Evolutionary conservation across 352 stramenopile genomes (phyloP).

Genomic region (Phytopythium litorale): DNA sequence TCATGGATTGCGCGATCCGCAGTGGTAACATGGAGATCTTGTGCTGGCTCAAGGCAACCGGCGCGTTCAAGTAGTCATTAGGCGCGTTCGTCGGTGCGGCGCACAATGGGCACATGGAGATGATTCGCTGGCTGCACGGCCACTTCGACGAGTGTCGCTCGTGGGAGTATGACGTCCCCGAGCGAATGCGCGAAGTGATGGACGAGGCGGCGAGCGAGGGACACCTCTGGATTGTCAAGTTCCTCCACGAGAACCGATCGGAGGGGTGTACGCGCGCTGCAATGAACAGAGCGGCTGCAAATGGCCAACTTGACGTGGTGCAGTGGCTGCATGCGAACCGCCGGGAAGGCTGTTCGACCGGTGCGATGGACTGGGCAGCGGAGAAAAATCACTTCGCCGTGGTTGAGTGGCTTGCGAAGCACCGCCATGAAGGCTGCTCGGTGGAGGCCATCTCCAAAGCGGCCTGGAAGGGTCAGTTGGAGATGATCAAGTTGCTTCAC

Average conservation of each 20-base stretch:
- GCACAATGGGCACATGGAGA: background rate
- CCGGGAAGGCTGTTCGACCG: background rate
- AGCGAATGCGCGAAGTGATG: background rate
- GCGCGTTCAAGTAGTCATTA: background rate
- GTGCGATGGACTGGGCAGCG: background rate
- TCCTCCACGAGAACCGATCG: background rate
- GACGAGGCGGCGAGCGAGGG: background rate
- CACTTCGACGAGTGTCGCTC: background rate
- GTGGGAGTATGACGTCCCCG: background rate
- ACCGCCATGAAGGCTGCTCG: background rate
- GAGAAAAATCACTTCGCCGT: background rate
- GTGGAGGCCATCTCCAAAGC: background rate
- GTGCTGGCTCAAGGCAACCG: background rate
- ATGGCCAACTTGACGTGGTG: constrained; percentile 4
- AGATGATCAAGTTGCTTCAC: background rate
- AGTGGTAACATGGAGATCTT: background rate
- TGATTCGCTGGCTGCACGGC: background rate
- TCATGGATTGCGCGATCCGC: background rate
- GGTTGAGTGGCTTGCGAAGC: background rate
- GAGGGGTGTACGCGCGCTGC: constrained; percentile 12
- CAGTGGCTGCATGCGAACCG: background rate
- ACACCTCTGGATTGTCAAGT: background rate
- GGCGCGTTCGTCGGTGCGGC: background rate
- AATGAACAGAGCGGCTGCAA: constrained; percentile 9
- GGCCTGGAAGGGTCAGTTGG: background rate